Base-by-base conservation (phyloP, 257 asterid species). In the Orobanche coerulescens region DNA sequence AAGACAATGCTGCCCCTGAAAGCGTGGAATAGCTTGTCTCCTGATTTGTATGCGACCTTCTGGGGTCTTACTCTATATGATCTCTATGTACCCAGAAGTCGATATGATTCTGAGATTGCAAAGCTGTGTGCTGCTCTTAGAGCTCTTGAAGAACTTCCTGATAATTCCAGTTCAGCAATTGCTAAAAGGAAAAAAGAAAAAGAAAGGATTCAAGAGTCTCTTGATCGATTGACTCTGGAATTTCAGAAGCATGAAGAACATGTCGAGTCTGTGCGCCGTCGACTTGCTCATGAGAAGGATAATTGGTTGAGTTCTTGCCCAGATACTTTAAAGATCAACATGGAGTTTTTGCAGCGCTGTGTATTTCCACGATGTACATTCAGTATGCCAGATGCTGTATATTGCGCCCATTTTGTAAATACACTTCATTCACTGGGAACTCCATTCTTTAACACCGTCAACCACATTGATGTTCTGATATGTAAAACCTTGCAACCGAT, bases 61-160 rank as follows among this genome's bases (percentile, higher is more conserved):
- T 93, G 99, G 99, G 97, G 99, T 80, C 97, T 93, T 71, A 83
- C 96, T 13, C 79, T 93, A 30, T 93, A 93, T 71, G 99, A 93
- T 83, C 96, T 93, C 68, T 82, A 89, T 71, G 95, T 89, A 60
- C 99, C 99, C 54, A 78, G 83, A 85, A 81, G 68, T 59, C 94
- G 99, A 69, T 93, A 93, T 42, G 84, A 84, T 70, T 86, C 89
- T 73, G 99, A 93, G 77, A 79, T 93, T 64, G 71, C 84, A 46
- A 93, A 89, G 82, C 92, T 83, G 80, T 96, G 86, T 63, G 76
- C 87, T 72, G 81, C 95, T 71, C 87, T 93, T 64, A 93, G 83
- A 83, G 90, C 99, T 59, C 94, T 93, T 37, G 99, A 93, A 76
- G 99, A 93, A 69, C 80, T 86, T 43, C 73, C 97, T 58, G 99